Conservation (phyloP, 306 rosid species). For the Lathyrus oleraceus region DNA sequence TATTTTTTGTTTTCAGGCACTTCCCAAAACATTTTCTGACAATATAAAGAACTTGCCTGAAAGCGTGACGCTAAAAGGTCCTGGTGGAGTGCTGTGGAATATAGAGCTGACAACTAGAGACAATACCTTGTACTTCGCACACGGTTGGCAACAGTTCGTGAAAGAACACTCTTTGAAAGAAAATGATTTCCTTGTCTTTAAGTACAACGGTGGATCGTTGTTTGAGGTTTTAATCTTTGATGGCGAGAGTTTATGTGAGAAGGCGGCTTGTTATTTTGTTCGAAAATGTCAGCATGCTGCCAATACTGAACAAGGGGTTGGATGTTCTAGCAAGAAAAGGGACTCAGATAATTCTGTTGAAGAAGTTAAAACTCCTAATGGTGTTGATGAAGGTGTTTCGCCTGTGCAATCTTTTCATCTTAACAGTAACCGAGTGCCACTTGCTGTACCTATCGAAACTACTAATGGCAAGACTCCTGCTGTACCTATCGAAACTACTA, state of each 20-base stretch:
- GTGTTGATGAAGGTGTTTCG: constrained; percentile 36
- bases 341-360: constrained; percentile 33
- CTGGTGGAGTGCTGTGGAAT: constrained; percentile 61
- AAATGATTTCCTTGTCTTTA: constrained; percentile 69
- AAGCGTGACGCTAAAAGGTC: constrained; percentile 58
- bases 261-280: constrained; percentile 60
- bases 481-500: no score
- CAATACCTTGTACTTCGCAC: constrained; percentile 43
- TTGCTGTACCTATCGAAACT: constrained; percentile 20
- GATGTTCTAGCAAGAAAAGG: constrained; percentile 38
- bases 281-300: constrained; percentile 40
- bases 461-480: constrained; percentile 28
- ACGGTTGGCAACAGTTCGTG: constrained; percentile 66
- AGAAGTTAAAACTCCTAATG: constrained; percentile 41
- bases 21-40: constrained; percentile 56
- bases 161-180: constrained; percentile 57
- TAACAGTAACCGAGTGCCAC: constrained; percentile 30
- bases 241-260: constrained; percentile 63
- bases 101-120: constrained; percentile 50
- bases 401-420: constrained; percentile 35
- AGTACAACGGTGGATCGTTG: constrained; percentile 58
- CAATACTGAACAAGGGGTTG: constrained; percentile 28
- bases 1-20: constrained; percentile 48
- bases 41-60: constrained; percentile 60
- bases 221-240: constrained; percentile 67